Percentiles rank a stretch among this genome's conserved stretches.
phyloP scores from a whole-genome alignment of 805 yeast species.

The Trichomonascus vanleenenianus region DNA sequence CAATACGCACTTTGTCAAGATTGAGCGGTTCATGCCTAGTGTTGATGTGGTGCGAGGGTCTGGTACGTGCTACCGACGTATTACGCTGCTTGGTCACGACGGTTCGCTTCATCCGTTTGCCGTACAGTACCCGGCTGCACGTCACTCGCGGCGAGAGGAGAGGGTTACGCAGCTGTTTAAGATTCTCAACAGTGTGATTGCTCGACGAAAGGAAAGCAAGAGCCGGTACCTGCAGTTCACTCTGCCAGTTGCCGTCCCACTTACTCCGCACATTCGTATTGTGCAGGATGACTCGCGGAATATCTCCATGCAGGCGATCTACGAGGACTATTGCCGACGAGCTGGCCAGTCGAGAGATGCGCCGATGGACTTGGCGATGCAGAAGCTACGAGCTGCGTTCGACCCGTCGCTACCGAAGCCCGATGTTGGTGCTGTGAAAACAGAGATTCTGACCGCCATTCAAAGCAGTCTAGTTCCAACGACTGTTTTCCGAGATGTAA shows the following conservation, averaged over 20 bases:
- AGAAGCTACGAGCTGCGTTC: slow-evolving; percentile 83
- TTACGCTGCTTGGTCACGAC: slow-evolving; percentile 87
- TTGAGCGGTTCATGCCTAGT: slow-evolving; percentile 85
- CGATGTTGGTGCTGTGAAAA: slow-evolving; percentile 77
- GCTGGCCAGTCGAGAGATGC: slow-evolving; percentile 75
- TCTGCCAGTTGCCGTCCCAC: slow-evolving; percentile 84
- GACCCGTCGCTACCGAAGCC: slow-evolving; percentile 93
- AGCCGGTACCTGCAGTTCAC: slow-evolving; percentile 79
- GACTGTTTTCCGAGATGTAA: slow-evolving; percentile 59
- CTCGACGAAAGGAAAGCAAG: slow-evolving; percentile 79
- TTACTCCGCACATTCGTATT: slow-evolving; percentile 89
- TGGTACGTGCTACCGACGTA: slow-evolving; percentile 80
- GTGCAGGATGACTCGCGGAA: slow-evolving; percentile 76
- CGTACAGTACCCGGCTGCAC: slow-evolving; percentile 94
- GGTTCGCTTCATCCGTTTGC: slow-evolving; percentile 90
- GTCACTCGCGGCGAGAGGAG: slow-evolving; percentile 96
- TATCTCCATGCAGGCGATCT: slow-evolving; percentile 69
- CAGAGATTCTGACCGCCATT: slow-evolving; percentile 85
- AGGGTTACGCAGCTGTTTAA: slow-evolving; percentile 87
- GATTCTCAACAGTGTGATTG: slow-evolving; percentile 72
- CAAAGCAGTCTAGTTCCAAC: slow-evolving; percentile 83
- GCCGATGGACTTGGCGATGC: slow-evolving; percentile 78
- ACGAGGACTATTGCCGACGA: slow-evolving; percentile 76
- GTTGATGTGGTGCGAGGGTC: slow-evolving; percentile 85
- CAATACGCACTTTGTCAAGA: slow-evolving; percentile 84